phyloP scores from a whole-genome alignment of 805 yeast genomes.

The Metschnikowia continentalis region DNA sequence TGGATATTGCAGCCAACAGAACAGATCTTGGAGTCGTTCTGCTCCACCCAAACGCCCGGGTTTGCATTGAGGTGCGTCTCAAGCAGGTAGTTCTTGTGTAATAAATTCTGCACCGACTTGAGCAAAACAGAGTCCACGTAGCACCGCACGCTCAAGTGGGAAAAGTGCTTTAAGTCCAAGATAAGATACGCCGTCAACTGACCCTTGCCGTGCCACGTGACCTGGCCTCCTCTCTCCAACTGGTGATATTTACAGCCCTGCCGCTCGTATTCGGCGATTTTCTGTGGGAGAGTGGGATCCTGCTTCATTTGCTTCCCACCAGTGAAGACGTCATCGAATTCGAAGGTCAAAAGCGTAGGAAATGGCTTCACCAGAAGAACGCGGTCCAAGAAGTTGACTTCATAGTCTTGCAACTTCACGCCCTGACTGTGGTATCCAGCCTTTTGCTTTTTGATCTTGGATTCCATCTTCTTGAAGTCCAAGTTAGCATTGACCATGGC shows the following conservation, averaged over 20 bases:
- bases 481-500: slow-evolving; percentile 53
- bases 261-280: slow-evolving; percentile 23
- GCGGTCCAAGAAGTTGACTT: slow-evolving; percentile 40
- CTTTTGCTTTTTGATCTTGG: slow-evolving; percentile 43
- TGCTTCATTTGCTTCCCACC: slow-evolving; percentile 82
- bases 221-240: slow-evolving; percentile 88
- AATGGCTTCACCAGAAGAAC: slow-evolving; percentile 46
- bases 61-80: slow-evolving; percentile 53
- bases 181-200: slow-evolving; percentile 85
- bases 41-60: slow-evolving; percentile 83
- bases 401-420: slow-evolving; percentile 43
- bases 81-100: slow-evolving; percentile 38
- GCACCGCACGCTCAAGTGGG: slow-evolving; percentile 55
- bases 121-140: slow-evolving; percentile 61
- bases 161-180: slow-evolving; percentile 54
- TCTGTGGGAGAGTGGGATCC: slow-evolving; percentile 34
- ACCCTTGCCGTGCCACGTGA: slow-evolving; percentile 96
- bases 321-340: slow-evolving; percentile 82
- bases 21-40: slow-evolving; percentile 60
- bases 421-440: slow-evolving; percentile 37
- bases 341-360: slow-evolving; percentile 75
- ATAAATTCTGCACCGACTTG: slow-evolving; percentile 47
- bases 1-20: slow-evolving; percentile 87
- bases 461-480: slow-evolving; percentile 50
- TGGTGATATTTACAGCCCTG: slow-evolving; percentile 65